phyloP scores from a whole-genome alignment of 805 yeast genomes.

The Sugiyamaella lignohabitans region DNA sequence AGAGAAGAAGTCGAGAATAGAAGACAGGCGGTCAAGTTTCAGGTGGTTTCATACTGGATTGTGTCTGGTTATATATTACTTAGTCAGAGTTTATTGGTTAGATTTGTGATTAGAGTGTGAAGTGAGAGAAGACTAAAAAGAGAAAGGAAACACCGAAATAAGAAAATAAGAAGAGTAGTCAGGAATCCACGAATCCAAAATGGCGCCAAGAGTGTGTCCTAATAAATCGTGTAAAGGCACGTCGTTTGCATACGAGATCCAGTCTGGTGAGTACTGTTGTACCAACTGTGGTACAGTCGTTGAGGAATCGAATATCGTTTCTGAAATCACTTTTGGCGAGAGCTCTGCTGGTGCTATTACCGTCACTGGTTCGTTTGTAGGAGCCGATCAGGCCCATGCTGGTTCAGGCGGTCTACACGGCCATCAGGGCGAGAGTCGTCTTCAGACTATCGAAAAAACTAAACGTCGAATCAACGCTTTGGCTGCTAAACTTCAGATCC shows the following conservation, averaged over 20 bases:
- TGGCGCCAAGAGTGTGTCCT: conserved; percentile 5
- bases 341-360: conserved; percentile 89
- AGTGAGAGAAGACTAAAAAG: no score
- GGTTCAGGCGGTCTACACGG: conserved; percentile 55
- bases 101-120: no score
- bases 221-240: conserved; percentile 7
- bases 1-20: no score
- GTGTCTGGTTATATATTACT: no score
- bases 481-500: conserved; percentile 70
- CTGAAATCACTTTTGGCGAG: conserved; percentile 93
- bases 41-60: no score
- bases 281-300: conserved; percentile 76
- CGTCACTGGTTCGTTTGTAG: conserved; percentile 90
- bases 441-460: conserved; percentile 83
- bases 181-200: background rate
- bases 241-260: background rate
- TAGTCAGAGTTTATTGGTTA: no score
- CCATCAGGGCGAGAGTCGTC: conserved; percentile 60
- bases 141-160: no score
- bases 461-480: conserved; percentile 70
- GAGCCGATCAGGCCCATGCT: conserved; percentile 67
- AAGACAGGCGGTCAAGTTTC: no score
- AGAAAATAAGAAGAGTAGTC: no score
- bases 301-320: conserved; percentile 90
- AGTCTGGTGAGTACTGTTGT: conserved; percentile 42